Evolutionary conservation across 768 basidiomycete species (phyloP).

Genomic region (Mycena rosella): DNA sequence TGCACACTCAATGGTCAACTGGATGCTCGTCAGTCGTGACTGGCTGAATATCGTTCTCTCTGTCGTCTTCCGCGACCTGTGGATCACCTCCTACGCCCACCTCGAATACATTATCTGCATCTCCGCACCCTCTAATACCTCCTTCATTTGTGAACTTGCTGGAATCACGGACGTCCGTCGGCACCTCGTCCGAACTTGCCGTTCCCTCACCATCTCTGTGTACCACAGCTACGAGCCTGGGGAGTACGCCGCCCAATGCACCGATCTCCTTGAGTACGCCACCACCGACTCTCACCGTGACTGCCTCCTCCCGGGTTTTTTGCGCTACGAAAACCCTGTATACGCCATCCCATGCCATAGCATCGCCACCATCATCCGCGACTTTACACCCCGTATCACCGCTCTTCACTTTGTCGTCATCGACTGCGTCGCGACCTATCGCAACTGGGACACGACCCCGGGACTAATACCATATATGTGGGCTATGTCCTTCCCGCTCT

Average conservation of each 20-base stretch:
- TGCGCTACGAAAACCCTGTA: neutral
- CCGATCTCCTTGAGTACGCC: neutral
- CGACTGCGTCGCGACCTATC: neutral
- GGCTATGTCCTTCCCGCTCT: neutral
- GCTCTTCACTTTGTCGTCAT: no score
- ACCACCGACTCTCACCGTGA: neutral
- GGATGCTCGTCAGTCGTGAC: slow-evolving; percentile 7
- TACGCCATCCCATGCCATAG: neutral
- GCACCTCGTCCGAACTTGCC: slow-evolving; percentile 4
- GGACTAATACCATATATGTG: neutral
- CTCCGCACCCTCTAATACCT: neutral
- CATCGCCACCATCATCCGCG: neutral
- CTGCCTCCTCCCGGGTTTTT: neutral
- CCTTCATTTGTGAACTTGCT: neutral
- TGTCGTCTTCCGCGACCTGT: slow-evolving; percentile 3
- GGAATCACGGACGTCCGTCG: slow-evolving; percentile 3
- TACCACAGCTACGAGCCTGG: slow-evolving; percentile 1
- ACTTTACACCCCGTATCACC: neutral
- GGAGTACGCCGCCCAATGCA: neutral
- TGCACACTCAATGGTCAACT: neutral
- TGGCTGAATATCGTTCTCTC: slow-evolving; percentile 4
- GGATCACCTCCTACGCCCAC: slow-evolving; percentile 2
- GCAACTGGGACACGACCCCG: neutral
- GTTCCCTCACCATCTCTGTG: slow-evolving; percentile 9
- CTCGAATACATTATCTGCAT: neutral